Evolutionary conservation across 1,284 basidiomycete species (phyloP).

Genomic region (Phlebopus sp.): DNA sequence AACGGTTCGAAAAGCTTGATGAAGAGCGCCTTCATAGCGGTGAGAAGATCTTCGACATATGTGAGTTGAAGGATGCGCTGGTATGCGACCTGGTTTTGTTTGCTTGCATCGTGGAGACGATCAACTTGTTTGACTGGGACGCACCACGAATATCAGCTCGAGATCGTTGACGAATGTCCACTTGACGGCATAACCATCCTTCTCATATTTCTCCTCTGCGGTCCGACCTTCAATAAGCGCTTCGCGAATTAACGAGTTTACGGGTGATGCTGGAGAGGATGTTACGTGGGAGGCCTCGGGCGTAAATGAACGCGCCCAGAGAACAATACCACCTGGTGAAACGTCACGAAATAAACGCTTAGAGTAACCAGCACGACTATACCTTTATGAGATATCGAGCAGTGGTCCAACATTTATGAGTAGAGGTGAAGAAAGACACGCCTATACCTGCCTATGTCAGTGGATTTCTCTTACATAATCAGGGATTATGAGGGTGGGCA

Average conservation of each 20-base stretch:
- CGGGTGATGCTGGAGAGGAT: slow-evolving; percentile 77
- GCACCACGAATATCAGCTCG: slow-evolving; percentile 91
- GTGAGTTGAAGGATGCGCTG: slow-evolving; percentile 94
- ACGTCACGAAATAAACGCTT: background rate
- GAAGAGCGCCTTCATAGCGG: slow-evolving; percentile 79
- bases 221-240: slow-evolving; percentile 85
- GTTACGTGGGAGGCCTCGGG: slow-evolving; percentile 76
- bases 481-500: too few relatives aligned
- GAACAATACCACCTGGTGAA: slow-evolving; percentile 76
- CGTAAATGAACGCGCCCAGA: slow-evolving; percentile 92
- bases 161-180: slow-evolving; percentile 94
- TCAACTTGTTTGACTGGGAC: slow-evolving; percentile 28
- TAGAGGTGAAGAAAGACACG: background rate
- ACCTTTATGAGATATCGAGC: slow-evolving; percentile 90
- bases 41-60: slow-evolving; percentile 88
- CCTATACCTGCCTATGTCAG: background rate
- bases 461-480: slow-evolving; percentile 18
- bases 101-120: slow-evolving; percentile 3
- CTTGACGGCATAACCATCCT: slow-evolving; percentile 87
- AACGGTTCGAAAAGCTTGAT: slow-evolving; percentile 83
- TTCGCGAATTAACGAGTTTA: slow-evolving; percentile 87
- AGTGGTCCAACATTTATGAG: slow-evolving; percentile 77
- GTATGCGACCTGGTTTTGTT: slow-evolving; percentile 77
- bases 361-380: slow-evolving; percentile 1
- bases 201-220: slow-evolving; percentile 80